Conservation (phyloP, 2,329 filamentous ascomycete genomes). For the Apiospora sp. region DNA sequence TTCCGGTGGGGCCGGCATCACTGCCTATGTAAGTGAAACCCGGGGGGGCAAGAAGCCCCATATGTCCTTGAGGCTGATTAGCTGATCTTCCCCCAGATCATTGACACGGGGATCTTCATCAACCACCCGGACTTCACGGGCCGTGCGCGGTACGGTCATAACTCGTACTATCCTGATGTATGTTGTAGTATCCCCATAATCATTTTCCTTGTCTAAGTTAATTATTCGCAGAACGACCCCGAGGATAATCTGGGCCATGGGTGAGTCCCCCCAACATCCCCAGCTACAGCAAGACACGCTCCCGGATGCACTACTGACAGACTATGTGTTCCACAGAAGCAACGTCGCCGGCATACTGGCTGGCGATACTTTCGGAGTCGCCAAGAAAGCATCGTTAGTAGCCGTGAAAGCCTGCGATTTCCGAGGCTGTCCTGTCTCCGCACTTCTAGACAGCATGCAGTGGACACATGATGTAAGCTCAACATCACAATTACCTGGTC, state of each 20-base stretch:
- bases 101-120: constrained; percentile 55
- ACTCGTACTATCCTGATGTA: not conserved
- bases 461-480: constrained; percentile 32
- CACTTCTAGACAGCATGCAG: constrained; percentile 40
- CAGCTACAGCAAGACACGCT: not conserved
- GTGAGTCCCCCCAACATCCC: not conserved
- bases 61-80: not conserved
- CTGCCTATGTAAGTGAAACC: not conserved
- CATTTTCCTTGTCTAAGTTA: constrained; percentile 46
- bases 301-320: not conserved
- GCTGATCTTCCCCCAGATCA: constrained; percentile 41
- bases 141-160: constrained; percentile 30
- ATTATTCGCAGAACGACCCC: not conserved
- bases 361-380: constrained; percentile 32
- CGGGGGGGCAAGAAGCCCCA: not conserved
- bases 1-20: not conserved
- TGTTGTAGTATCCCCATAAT: constrained; percentile 5
- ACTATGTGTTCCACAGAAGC: constrained; percentile 33
- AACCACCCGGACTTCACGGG: constrained; percentile 47
- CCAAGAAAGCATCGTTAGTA: constrained; percentile 34
- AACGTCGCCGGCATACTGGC: constrained; percentile 39
- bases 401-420: constrained; percentile 54
- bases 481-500: not conserved
- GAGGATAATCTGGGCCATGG: not conserved
- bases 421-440: constrained; percentile 43